Evolutionary conservation across 805 yeast genomes (phyloP), one percentile per base, ranked within the genome.

Genomic region (Candida pseudofarinosa): DNA sequence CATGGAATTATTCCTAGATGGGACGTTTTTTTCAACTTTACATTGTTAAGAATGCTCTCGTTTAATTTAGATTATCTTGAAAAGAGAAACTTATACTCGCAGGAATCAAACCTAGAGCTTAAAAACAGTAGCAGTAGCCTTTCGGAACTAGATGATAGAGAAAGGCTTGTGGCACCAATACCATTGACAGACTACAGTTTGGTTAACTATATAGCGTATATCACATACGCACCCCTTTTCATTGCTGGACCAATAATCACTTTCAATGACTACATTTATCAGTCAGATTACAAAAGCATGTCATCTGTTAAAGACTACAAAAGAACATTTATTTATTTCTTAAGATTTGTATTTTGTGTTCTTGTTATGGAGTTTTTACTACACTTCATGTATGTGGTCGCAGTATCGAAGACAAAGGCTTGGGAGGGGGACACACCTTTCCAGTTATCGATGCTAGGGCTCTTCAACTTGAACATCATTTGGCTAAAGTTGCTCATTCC

Each of bases 181-280:
- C 81, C 80, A 1, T 41, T 80, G 0, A 52, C 64, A 1, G 87
- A 81, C 35, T 93, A 89, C 63, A 71, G 69, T 26, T 52, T 80
- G n/a, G 40, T 62, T 35, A 85, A 87, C 57, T 88, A 85, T 58
- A 46, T 88, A 34, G 82, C 95, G 0, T 93, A 89, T 58, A 60
- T 87, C 28, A 66, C 84, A 4, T 93, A 93, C 55, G 79, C 96
- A 0, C 99, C 99, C 3, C 67, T 93, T 38, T 87, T 86, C 63
- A 82, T 93, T 52, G 97, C 96, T 2, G 99, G 99, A 1, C 99
- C 99, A 18, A 81, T 93, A 14, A 58, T 93, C 34, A 86, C 98
- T 0, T 93, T 86, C 70, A 93, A 93, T 65, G 99, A 93, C 62
- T 93, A 81, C 60, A 62, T 85, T 34, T 82, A 83, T 52, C 99